Evolutionary conservation across 148 eudicot genomes (phyloP).

Genomic region (Pharnaceum exiguum): DNA sequence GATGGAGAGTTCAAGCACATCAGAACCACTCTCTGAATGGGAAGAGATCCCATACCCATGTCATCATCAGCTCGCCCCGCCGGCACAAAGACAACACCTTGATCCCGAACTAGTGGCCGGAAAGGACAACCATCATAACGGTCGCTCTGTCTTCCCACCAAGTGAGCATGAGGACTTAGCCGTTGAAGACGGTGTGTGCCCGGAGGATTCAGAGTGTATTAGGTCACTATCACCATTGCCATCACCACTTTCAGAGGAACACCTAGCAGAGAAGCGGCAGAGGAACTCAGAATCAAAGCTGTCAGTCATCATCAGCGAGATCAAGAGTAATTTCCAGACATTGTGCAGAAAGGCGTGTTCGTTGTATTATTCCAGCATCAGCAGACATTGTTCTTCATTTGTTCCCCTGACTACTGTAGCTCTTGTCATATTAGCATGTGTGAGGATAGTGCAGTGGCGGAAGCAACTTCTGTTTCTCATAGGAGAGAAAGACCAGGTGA

Average conservation of each 20-base stretch:
- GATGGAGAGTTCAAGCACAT: conserved; percentile 11
- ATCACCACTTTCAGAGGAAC: neutral
- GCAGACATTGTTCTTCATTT: conserved; percentile 4
- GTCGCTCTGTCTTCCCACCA: conserved; percentile 33
- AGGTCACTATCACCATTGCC: neutral
- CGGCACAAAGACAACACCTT: neutral
- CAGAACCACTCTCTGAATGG: conserved; percentile 33
- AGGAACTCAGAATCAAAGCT: neutral
- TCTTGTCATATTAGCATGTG: conserved; percentile 20
- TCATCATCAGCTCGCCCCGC: neutral
- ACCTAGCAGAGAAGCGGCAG: neutral
- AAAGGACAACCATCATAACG: conserved; percentile 19
- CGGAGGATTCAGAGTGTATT: neutral
- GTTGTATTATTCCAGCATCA: neutral
- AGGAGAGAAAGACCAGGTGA: conserved; percentile 51
- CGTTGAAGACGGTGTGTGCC: conserved; percentile 8
- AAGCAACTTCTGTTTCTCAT: conserved; percentile 24
- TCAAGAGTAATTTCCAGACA: conserved; percentile 10
- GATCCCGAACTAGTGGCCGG: conserved; percentile 5
- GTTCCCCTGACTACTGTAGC: conserved; percentile 24
- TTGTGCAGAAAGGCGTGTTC: conserved; percentile 22
- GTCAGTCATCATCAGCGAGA: neutral
- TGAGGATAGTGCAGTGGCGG: conserved; percentile 33
- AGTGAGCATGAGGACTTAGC: conserved; percentile 39
- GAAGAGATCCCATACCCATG: conserved; percentile 28